Percentiles rank a stretch among this genome's conserved stretches.
phyloP scores from a whole-genome alignment of 2,329 filamentous ascomycete species.

The Amesomyces nigricolor region DNA sequence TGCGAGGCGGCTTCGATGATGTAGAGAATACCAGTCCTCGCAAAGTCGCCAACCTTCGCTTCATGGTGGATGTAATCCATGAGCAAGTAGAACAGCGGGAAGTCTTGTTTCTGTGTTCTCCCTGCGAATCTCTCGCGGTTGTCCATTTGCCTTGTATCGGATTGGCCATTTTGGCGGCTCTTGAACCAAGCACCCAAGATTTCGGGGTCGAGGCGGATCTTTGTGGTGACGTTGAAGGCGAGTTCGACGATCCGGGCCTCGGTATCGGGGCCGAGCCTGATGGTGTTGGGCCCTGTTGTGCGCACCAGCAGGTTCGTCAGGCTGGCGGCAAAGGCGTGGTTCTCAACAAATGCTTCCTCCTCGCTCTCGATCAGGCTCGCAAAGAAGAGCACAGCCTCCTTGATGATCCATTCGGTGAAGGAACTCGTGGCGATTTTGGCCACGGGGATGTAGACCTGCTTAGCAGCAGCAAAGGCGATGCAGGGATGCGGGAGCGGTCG shows the following conservation, averaged over 20 bases:
- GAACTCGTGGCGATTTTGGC: conserved; percentile 83
- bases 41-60: conserved; percentile 91
- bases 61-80: conserved; percentile 97
- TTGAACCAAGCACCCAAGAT: conserved; percentile 92
- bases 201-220: conserved; percentile 82
- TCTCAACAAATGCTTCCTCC: conserved; percentile 90
- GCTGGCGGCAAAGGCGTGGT: conserved; percentile 75
- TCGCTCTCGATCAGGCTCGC: conserved; percentile 92
- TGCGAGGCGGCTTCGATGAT: conserved; percentile 89
- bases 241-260: conserved; percentile 88
- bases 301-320: conserved; percentile 80
- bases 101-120: conserved; percentile 82
- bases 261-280: conserved; percentile 70
- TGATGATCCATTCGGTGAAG: conserved; percentile 79
- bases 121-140: conserved; percentile 78
- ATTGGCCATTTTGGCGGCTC: conserved; percentile 38
- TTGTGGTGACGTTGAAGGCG: conserved; percentile 92
- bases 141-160: conserved; percentile 42
- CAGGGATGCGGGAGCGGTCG: conserved; percentile 87
- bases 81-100: conserved; percentile 90
- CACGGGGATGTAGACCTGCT: conserved; percentile 84
- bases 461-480: conserved; percentile 76
- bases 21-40: conserved; percentile 86
- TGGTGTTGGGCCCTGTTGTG: conserved; percentile 67
- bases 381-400: conserved; percentile 79